Evolutionary conservation across 495 filamentous ascomycete species (phyloP), one percentile per base, ranked within the genome.

Genomic region (Aspergillus conjunctus): DNA sequence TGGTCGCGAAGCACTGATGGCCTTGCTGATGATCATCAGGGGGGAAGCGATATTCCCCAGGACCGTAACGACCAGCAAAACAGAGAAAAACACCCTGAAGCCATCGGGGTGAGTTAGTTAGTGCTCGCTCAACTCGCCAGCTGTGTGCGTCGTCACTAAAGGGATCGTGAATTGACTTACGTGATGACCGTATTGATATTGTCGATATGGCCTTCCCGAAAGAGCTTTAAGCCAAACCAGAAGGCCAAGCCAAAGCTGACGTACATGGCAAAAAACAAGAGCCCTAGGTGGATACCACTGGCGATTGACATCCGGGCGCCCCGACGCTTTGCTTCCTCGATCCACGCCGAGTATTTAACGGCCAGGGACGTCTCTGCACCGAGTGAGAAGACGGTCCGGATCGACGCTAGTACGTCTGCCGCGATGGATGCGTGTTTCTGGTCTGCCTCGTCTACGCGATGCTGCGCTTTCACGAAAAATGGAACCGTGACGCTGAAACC

Each of bases 291-390:
- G 9, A 73, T 26, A 0, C 73, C 75, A 3, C 56, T 52, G 20
- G 71, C 46, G 0, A 64, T 39, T 0, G 69, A 60, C 52, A 77
- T 65, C 15, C 52, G 55, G 34, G 79, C 65, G 0, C 86, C 87
- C 30, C 81, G 77, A n/a, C 72, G 75, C 17, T 73, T 79, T 4
- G 86, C 81, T 59, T 87, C 82, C 33, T 85, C 77, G 5, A 90
- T 74, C 79, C 83, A 85, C 1, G 66, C 69, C 4, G 58, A 17
- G 48, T 83, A 79, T n/a, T 74, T 74, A 6, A 61, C 58, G 11
- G 71, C 66, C 7, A 85, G 60, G 4, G 61, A 44, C 4, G 69
- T 66, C 18, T 78, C 71, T 0, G 81, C 81, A 59, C 76, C 76
- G 50, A 85, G 81, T 1, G 84, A 80, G 45, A 84, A 77, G 0